phyloP scores from a whole-genome alignment of 208 protist species.

The Wallacemonas sp. region DNA sequence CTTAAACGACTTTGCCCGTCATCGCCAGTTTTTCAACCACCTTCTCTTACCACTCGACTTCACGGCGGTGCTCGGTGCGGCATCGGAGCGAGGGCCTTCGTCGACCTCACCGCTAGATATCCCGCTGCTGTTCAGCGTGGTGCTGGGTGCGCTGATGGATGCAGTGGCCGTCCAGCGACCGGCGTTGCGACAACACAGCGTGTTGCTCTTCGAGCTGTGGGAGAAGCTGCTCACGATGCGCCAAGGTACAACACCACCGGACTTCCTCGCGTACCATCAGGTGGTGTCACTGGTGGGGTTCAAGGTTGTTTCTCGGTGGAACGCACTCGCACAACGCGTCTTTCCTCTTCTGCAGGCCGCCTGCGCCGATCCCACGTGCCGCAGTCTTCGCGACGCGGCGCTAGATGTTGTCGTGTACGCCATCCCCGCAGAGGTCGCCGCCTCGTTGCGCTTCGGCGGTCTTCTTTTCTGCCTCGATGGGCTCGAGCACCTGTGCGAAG shows the following conservation, averaged over 20 bases:
- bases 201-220: constrained; percentile 57
- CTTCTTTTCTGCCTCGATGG: constrained; percentile 61
- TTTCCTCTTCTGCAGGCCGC: constrained; percentile 48
- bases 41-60: constrained; percentile 63
- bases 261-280: constrained; percentile 28
- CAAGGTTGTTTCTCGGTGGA: constrained; percentile 43
- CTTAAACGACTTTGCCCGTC: constrained; percentile 21
- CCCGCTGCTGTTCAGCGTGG: constrained; percentile 41
- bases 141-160: constrained; percentile 54
- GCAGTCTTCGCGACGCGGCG: constrained; percentile 35
- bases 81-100: no score
- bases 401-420: constrained; percentile 55
- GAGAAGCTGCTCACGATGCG: constrained; percentile 32
- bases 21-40: constrained; percentile 27
- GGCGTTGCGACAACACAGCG: constrained; percentile 29
- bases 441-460: constrained; percentile 56
- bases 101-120: constrained; percentile 25
- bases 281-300: constrained; percentile 38
- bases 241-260: constrained; percentile 7
- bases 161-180: constrained; percentile 56
- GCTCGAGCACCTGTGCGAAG: constrained; percentile 11
- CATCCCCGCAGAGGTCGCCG: constrained; percentile 44
- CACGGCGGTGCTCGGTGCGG: not conserved
- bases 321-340: constrained; percentile 25
- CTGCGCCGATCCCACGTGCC: constrained; percentile 13